A percentile compares a stretch with the other conserved stretches of the same genome.
phyloP scores from a whole-genome alignment of 306 rosid species.

The Amphicarpaea edgeworthii region DNA sequence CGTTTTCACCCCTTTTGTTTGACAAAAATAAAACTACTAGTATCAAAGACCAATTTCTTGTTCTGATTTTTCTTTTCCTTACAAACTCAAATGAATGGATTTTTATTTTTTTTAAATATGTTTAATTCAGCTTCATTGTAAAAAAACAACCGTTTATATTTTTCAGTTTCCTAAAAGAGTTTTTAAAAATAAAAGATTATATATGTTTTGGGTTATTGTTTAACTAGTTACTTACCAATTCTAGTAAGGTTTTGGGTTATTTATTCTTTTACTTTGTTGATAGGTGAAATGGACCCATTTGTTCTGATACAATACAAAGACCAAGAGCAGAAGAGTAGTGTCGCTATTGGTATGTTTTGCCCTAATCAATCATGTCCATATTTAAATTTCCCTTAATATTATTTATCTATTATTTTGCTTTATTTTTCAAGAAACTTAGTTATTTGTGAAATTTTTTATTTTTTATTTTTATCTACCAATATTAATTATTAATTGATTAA shows the following conservation, averaged over 20 bases:
- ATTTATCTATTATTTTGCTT: too few species aligned
- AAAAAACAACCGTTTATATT: neutral
- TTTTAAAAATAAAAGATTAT: too few species aligned
- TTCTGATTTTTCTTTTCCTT: neutral
- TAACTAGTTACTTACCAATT: neutral
- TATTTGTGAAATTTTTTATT: too few species aligned
- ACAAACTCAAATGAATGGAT: neutral
- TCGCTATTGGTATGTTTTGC: conserved; percentile 62
- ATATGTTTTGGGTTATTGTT: too few species aligned
- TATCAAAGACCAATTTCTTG: neutral
- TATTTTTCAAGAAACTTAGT: too few species aligned
- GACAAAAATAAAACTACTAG: neutral
- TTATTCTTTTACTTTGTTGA: neutral
- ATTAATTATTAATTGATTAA: too few species aligned
- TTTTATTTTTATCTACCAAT: too few species aligned
- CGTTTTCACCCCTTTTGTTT: too few species aligned
- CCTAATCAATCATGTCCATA: neutral
- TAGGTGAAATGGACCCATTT: conserved; percentile 77
- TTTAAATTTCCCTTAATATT: neutral
- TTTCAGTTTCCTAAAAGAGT: neutral
- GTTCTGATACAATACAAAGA: conserved; percentile 75
- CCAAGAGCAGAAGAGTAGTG: conserved; percentile 75
- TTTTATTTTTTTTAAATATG: neutral
- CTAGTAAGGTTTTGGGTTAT: too few species aligned
- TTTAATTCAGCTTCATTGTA: neutral